phyloP scores from a whole-genome alignment of 2,329 filamentous ascomycete species.

The Pyricularia sp. region DNA sequence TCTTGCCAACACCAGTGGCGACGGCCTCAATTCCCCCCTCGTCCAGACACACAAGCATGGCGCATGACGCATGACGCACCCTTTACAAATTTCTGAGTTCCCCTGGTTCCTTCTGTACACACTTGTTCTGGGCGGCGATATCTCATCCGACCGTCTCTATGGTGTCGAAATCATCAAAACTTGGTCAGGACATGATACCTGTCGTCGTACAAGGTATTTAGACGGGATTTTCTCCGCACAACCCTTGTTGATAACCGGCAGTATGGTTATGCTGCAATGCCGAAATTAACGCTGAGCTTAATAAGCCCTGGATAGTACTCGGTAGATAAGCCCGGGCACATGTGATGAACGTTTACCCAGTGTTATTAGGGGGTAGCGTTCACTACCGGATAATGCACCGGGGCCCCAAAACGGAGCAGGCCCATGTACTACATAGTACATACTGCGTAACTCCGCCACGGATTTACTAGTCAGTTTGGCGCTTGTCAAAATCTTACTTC shows the following conservation, averaged over 20 bases:
- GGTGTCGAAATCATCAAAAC: neutral
- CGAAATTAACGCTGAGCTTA: no score
- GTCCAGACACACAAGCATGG: neutral
- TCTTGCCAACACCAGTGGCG: neutral
- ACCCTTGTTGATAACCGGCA: neutral
- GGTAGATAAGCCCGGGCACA: no score
- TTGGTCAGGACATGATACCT: neutral
- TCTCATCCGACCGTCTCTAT: neutral
- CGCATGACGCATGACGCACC: neutral
- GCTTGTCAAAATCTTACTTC: neutral
- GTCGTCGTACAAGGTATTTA: neutral
- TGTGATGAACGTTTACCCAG: neutral
- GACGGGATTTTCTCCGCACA: neutral
- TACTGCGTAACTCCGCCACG: no score
- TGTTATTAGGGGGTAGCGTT: neutral
- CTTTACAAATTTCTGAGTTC: neutral
- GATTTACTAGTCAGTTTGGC: neutral
- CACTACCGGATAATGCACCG: neutral
- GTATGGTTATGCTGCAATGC: no score
- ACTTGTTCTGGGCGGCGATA: neutral
- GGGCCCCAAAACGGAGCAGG: neutral
- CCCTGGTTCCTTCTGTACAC: neutral
- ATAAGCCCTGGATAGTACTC: no score
- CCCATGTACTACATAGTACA: neutral
- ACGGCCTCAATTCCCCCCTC: neutral